Evolutionary conservation across 2,329 filamentous ascomycete genomes (phyloP).

Genomic region (Chlorencoelia australis): DNA sequence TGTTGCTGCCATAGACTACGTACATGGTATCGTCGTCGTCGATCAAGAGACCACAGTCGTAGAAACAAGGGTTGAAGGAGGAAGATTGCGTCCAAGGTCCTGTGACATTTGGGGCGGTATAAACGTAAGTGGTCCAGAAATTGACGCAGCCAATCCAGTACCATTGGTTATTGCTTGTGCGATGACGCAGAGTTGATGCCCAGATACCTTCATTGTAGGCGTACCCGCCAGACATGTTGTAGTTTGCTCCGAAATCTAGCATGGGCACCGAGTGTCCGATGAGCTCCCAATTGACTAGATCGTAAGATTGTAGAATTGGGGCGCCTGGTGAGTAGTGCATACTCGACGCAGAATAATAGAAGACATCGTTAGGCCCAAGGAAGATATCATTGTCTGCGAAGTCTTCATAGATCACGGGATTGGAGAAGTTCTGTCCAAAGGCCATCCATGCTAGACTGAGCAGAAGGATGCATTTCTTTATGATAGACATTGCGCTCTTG

Average conservation of each 20-base stretch:
- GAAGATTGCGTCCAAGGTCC: conserved; percentile 35
- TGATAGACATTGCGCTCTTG: too few species aligned
- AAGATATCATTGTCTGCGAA: conserved; percentile 45
- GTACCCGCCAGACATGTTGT: background rate
- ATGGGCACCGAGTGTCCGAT: conserved; percentile 19
- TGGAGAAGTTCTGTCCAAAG: too few species aligned
- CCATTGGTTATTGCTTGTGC: background rate
- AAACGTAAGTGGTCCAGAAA: conserved; percentile 37
- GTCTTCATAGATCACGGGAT: conserved; percentile 46
- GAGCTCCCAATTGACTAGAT: conserved; percentile 43
- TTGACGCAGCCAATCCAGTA: background rate
- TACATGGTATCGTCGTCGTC: conserved; percentile 51
- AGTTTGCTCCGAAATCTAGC: background rate
- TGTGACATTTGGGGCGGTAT: conserved; percentile 33
- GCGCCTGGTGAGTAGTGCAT: conserved; percentile 46
- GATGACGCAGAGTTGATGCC: background rate
- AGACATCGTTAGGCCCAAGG: conserved; percentile 35
- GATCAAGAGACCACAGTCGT: conserved; percentile 47
- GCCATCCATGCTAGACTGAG: too few species aligned
- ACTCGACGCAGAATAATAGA: conserved; percentile 45
- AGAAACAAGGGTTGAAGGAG: conserved; percentile 38
- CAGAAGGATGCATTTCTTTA: too few species aligned
- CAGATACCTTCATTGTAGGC: background rate
- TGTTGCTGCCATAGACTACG: conserved; percentile 41
- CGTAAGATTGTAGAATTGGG: conserved; percentile 43